Base-by-base conservation (phyloP, 148 eudicot species). In the Persicaria maculosa region DNA sequence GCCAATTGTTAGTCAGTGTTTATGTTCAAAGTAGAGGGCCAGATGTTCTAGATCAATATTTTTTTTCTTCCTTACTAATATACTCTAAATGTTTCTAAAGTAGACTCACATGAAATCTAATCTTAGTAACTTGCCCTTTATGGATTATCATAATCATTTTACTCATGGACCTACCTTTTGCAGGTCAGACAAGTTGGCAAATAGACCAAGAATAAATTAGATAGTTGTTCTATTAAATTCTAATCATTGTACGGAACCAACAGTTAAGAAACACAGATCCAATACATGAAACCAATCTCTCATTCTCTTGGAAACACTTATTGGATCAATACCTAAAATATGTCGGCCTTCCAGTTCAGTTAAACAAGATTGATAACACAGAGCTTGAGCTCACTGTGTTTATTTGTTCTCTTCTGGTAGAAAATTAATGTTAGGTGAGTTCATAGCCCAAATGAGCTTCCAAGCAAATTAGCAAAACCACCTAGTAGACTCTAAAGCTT, bases 91-190 rank as follows among this genome's bases (percentile, higher is more conserved):
- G 46, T 80, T 77, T 68, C 73, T 77, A 65, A 77, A 74, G 40
- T 55, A 68, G 57, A 25, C 70, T 73, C 85, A 84, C 89, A 84
- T 86, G 89, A 81, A 84, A 83, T 81, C 83, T 76, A 80, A 86
- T 86, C 86, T 75, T 71, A 48, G 40, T 31, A 31, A 31, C 40
- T 31, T 31, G 40, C 77, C 74, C 44, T 73, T 81, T 73, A 72
- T 79, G 58, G 77, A 73, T 67, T 79, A 75, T 70, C 22, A 44
- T 45, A 40, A 44, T 17, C 14, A 44, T 70, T 70, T 17, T 70
- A 47, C 36, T 40, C 25, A 68, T 44, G 50, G 19, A 40, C 72
- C 72, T 44, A 44, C 9, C 17, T 67, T 67, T 67, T 67, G 47
- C 15, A 14, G 71, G 19, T 43, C 47, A 67, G 45, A 9, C 71